Base-by-base conservation (phyloP, 805 yeast genomes). In the Ogataea henricii region DNA sequence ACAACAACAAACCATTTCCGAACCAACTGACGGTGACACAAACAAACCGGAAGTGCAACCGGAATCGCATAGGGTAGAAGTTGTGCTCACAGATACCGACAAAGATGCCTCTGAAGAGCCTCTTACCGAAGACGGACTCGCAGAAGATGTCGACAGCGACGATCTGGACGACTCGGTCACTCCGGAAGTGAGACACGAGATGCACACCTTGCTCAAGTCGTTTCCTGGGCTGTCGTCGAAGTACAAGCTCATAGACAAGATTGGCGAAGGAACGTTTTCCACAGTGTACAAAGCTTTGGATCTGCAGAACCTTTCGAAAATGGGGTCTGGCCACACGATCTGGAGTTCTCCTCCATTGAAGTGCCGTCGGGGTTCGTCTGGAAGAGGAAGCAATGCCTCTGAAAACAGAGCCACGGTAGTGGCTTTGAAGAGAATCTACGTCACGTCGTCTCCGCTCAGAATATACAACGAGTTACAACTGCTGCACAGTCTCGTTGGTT, bases 381-480 rank as follows among this genome's bases (percentile, higher is more conserved):
- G 40, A 17, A 52, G 58, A 16, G 62, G 57, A 38, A 49, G 53
- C 30, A 62, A 48, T 25, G 52, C 51, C 12, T 60, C 54, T 18
- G 56, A 51, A 21, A 59, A 61, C 43, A 61, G 55, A 6, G 56
- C 59, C 47, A 58, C 66, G 7, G 40, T 59, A 23, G 98, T 94
- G 48, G 99, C 99, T 1, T 72, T 94, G 56, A 94, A 94, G 64
- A 81, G 94, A 60, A 89, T 94, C 40, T 91, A 92, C 65, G 98
- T 91, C 17, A 94, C 99, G 0, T 88, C 97, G 1, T 89, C 97
- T 6, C 97, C 98, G 0, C 84, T 82, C 53, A 78, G 99, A 66
- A 92, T 94, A 37, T 82, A 80, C 57, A 91, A 91, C 64, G 99
- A 94, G 66, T 76, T 94, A 53, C 85, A 85, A 54, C 70, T 94